Percentiles rank a stretch among this genome's conserved stretches.
Conservation (phyloP, 169 alveolate genomes). For the Eimeria tenella region DNA sequence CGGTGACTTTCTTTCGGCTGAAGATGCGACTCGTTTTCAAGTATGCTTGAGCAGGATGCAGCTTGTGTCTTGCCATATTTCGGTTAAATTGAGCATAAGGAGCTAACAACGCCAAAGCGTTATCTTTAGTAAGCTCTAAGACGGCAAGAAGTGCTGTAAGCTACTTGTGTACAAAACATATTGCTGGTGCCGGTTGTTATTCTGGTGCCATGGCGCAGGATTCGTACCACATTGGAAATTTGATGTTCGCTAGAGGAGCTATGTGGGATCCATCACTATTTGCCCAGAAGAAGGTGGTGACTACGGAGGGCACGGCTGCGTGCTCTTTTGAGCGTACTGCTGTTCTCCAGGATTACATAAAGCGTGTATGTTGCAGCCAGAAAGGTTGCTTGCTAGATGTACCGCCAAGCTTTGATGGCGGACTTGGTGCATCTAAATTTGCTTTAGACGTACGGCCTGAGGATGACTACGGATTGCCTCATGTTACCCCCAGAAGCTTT, state of each 20-base stretch:
- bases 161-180: too few species aligned
- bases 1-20: slow-evolving; percentile 71
- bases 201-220: slow-evolving; percentile 53
- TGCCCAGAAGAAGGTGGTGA: background rate
- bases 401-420: too few species aligned
- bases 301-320: background rate
- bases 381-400: background rate
- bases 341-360: slow-evolving; percentile 57
- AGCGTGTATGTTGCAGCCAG: slow-evolving; percentile 38
- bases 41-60: slow-evolving; percentile 7
- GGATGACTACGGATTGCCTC: background rate
- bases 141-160: too few species aligned
- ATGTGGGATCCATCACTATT: slow-evolving; percentile 80
- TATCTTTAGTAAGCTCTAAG: too few species aligned
- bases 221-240: slow-evolving; percentile 55
- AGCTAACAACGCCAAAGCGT: background rate
- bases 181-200: background rate
- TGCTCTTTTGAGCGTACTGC: background rate
- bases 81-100: background rate
- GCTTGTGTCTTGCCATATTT: background rate
- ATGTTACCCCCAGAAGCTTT: background rate
- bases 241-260: slow-evolving; percentile 82
- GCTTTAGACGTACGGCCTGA: too few species aligned
- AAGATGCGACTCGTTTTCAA: slow-evolving; percentile 75
- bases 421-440: too few species aligned